Conservation (phyloP, 495 filamentous ascomycete genomes). For the Cenococcum geophilum region DNA sequence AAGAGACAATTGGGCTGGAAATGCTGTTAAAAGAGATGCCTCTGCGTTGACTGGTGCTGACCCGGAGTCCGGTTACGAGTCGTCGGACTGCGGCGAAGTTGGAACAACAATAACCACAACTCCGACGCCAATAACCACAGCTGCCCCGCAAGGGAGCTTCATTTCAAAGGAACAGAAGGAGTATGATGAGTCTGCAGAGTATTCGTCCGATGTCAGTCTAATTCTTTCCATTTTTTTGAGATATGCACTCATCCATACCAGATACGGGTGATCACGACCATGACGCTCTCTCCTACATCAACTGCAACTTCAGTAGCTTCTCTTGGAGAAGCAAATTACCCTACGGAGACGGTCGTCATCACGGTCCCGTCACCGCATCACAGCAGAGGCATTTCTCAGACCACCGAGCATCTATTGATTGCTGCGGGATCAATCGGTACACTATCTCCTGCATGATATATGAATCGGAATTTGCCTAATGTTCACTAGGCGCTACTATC, state of each 20-base stretch:
- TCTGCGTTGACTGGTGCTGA: not conserved
- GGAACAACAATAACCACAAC: too few species aligned
- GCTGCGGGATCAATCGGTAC: conserved; percentile 32
- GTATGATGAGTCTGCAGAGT: not conserved
- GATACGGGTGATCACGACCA: conserved; percentile 17
- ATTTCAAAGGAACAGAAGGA: not conserved
- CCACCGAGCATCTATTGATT: conserved; percentile 29
- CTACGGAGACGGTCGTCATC: conserved; percentile 4
- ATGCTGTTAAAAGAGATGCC: conserved; percentile 13
- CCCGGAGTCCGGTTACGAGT: too few species aligned
- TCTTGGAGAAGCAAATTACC: not conserved
- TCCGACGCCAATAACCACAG: not conserved
- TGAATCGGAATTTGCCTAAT: conserved; percentile 3
- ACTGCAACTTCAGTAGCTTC: conserved; percentile 2
- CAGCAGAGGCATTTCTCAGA: conserved; percentile 20
- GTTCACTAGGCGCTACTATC: conserved; percentile 22
- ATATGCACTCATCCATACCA: not conserved
- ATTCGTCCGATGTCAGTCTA: not conserved
- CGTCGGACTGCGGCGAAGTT: too few species aligned
- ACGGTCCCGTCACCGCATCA: conserved; percentile 12
- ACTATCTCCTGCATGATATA: not conserved
- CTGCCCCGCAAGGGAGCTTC: not conserved
- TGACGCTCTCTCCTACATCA: conserved; percentile 10
- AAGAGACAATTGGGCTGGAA: conserved; percentile 20
- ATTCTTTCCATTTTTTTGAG: not conserved